Evolutionary conservation across 2,329 filamentous ascomycete species (phyloP).

Genomic region (Neoascochyta sp.): DNA sequence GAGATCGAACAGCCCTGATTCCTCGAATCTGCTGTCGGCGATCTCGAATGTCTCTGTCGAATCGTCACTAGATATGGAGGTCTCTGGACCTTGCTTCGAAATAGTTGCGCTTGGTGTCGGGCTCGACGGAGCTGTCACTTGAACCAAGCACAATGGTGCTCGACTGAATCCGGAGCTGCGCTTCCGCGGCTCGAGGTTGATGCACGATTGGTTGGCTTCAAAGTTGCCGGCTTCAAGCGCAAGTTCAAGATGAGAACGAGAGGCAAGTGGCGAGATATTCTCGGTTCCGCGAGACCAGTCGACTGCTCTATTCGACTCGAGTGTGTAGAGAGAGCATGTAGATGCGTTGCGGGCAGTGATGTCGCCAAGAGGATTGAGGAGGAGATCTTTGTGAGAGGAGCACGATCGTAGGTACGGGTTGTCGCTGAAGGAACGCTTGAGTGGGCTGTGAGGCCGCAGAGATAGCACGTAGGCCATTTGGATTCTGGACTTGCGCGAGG

Average conservation of each 20-base stretch:
- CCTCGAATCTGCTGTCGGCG: constrained; percentile 13
- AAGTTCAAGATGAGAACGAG: constrained; percentile 34
- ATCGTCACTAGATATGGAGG: constrained; percentile 7
- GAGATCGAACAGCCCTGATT: constrained; percentile 23
- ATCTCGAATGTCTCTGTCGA: constrained; percentile 11
- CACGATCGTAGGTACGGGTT: constrained; percentile 35
- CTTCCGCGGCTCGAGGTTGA: constrained; percentile 23
- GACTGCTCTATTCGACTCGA: constrained; percentile 19
- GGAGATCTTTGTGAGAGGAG: constrained; percentile 28
- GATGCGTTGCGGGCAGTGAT: constrained; percentile 34
- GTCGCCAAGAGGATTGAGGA: constrained; percentile 23
- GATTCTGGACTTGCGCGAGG: constrained; percentile 9
- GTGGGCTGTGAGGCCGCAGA: constrained; percentile 37
- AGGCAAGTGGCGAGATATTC: constrained; percentile 32
- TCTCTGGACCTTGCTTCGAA: too few species aligned
- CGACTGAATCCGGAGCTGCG: constrained; percentile 17
- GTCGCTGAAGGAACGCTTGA: constrained; percentile 44
- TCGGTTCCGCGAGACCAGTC: constrained; percentile 27
- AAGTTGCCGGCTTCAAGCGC: constrained; percentile 14
- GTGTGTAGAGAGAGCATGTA: constrained; percentile 35
- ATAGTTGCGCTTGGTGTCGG: too few species aligned
- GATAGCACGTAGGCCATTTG: constrained; percentile 42
- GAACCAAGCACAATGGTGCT: constrained; percentile 14
- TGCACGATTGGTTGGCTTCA: constrained; percentile 6
- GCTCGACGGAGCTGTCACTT: constrained; percentile 8